A percentile compares a stretch with the other conserved stretches of the same genome.
phyloP scores from a whole-genome alignment of 164 flowering plant genomes.

The Pachysandra terminalis region DNA sequence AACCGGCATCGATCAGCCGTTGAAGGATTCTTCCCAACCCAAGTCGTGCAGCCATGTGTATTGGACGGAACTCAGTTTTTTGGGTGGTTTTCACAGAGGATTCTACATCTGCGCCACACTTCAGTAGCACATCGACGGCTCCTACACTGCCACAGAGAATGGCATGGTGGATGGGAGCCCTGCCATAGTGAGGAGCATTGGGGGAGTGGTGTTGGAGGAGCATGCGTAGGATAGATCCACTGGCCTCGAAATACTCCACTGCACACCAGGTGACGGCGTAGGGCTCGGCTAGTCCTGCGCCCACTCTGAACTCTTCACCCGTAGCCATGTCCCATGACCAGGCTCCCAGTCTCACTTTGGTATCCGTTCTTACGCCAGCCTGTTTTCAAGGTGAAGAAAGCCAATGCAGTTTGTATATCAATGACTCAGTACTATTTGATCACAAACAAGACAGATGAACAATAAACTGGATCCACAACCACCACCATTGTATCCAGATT shows the following conservation, averaged over 20 bases:
- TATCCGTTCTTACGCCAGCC: constrained; percentile 54
- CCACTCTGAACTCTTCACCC: constrained; percentile 70
- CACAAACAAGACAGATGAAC: too few relatives aligned
- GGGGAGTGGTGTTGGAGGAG: constrained; percentile 51
- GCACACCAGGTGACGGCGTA: constrained; percentile 68
- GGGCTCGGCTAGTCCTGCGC: constrained; percentile 73
- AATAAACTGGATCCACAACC: too few relatives aligned
- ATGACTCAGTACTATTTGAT: neutral
- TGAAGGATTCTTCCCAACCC: constrained; percentile 40
- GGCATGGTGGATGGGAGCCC: constrained; percentile 71
- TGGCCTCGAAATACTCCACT: constrained; percentile 65
- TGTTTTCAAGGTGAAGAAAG: constrained; percentile 10
- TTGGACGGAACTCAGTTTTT: constrained; percentile 35
- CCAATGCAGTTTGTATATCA: neutral
- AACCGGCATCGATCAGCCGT: constrained; percentile 37
- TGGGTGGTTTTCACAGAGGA: constrained; percentile 39
- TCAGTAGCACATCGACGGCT: constrained; percentile 51
- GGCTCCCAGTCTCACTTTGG: constrained; percentile 58
- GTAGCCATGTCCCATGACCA: constrained; percentile 71
- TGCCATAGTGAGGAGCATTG: constrained; percentile 41
- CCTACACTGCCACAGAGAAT: constrained; percentile 52
- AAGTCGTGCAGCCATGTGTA: constrained; percentile 68
- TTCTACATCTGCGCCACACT: constrained; percentile 47
- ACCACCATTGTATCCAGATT: too few relatives aligned
- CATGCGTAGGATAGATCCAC: constrained; percentile 56